Percentiles rank a stretch among this genome's conserved stretches.
Conservation (phyloP, 1,284 basidiomycete genomes). For the Papiliotrema laurentii region DNA sequence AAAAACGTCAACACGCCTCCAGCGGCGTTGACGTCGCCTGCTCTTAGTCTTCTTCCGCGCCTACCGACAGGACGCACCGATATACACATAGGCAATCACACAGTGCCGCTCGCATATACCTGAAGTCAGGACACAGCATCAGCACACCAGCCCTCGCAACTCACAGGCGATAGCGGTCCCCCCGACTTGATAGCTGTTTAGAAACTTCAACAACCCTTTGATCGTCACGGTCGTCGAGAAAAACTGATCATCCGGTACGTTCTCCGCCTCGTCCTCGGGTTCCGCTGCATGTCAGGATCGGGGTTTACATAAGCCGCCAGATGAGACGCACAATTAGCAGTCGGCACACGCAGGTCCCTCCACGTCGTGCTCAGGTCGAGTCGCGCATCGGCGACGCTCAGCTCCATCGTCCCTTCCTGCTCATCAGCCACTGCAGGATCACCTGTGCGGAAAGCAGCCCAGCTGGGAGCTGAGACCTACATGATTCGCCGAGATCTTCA, state of each 20-base stretch:
- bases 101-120: constrained; percentile 81
- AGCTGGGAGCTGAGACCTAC: constrained; percentile 14
- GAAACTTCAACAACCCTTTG: constrained; percentile 73
- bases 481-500: constrained; percentile 55
- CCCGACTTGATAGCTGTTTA: constrained; percentile 77
- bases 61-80: constrained; percentile 50
- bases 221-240: constrained; percentile 67
- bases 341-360: constrained; percentile 67
- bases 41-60: not conserved
- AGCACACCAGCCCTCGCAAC: constrained; percentile 19
- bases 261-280: constrained; percentile 41
- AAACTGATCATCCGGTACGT: constrained; percentile 56
- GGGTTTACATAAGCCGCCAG: not conserved
- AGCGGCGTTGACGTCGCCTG: constrained; percentile 66
- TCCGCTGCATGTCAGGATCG: no score
- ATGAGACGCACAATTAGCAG: constrained; percentile 53
- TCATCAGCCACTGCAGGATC: not conserved
- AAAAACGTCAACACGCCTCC: constrained; percentile 87
- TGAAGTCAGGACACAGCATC: constrained; percentile 33
- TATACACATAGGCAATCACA: constrained; percentile 83
- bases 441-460: not conserved
- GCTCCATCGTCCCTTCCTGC: constrained; percentile 46
- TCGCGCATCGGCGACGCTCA: constrained; percentile 65
- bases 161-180: constrained; percentile 80
- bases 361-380: constrained; percentile 76